Conservation (phyloP, 140 eudicot genomes). For the Senecio squalidus region DNA sequence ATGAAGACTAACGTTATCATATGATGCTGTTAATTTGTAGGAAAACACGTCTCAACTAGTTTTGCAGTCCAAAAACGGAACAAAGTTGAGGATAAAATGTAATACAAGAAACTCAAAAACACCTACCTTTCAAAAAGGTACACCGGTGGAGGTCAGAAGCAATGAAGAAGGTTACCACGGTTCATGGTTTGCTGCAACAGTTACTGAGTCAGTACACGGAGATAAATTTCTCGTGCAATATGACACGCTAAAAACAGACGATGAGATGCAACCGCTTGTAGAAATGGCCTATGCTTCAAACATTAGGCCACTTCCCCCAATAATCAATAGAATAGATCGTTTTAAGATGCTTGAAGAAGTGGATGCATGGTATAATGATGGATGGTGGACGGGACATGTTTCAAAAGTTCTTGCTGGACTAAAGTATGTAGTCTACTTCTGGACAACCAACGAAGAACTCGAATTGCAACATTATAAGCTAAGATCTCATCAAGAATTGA, state of each 20-base stretch:
- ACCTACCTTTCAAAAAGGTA: constrained; percentile 12
- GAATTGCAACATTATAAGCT: constrained; percentile 37
- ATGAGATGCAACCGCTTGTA: constrained; percentile 35
- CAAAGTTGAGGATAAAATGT: constrained; percentile 40
- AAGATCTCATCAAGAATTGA: constrained; percentile 69
- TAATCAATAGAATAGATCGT: constrained; percentile 29
- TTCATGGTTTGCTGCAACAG: constrained; percentile 50
- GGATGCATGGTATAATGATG: constrained; percentile 72
- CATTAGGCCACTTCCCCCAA: constrained; percentile 52
- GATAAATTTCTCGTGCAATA: constrained; percentile 44
- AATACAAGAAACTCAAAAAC: constrained; percentile 1
- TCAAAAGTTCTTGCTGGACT: constrained; percentile 31
- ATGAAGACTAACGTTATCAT: background rate
- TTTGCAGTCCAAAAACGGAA: constrained; percentile 23
- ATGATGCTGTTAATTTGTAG: constrained; percentile 19
- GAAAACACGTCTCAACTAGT: constrained; percentile 19
- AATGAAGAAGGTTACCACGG: constrained; percentile 52
- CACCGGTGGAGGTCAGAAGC: constrained; percentile 35
- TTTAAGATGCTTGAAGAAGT: constrained; percentile 48
- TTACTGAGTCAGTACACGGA: constrained; percentile 22
- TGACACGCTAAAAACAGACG: constrained; percentile 38
- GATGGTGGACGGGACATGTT: constrained; percentile 72
- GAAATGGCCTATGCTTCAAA: constrained; percentile 37
- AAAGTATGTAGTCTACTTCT: constrained; percentile 45
- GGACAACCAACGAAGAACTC: constrained; percentile 42